Percentiles rank a stretch among this genome's conserved stretches.
Evolutionary conservation across 768 basidiomycete genomes (phyloP).

Genomic region (Russula vinacea): DNA sequence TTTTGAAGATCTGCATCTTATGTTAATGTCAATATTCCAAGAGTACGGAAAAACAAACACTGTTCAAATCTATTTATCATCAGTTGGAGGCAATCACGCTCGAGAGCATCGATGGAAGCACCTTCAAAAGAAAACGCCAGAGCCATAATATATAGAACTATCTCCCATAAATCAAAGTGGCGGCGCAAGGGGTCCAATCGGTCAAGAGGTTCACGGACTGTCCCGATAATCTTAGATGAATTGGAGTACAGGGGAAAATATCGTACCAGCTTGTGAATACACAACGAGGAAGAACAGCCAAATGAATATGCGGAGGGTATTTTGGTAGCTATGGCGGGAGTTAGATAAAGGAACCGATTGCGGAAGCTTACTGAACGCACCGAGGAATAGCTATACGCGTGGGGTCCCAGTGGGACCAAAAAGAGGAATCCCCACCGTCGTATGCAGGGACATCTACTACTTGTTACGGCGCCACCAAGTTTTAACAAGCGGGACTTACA

Average conservation of each 20-base stretch:
- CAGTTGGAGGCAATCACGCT: not conserved
- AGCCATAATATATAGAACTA: slow-evolving; percentile 72
- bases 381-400: slow-evolving; percentile 77
- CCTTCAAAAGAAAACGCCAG: slow-evolving; percentile 80
- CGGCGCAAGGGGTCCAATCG: slow-evolving; percentile 53
- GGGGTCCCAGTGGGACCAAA: slow-evolving; percentile 74
- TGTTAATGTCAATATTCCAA: slow-evolving; percentile 5
- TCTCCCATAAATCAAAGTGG: slow-evolving; percentile 77
- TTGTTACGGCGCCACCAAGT: slow-evolving; percentile 13
- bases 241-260: not conserved
- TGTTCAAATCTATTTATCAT: slow-evolving; percentile 48
- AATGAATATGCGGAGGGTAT: slow-evolving; percentile 69
- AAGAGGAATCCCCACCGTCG: slow-evolving; percentile 48
- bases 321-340: slow-evolving; percentile 63
- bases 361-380: slow-evolving; percentile 35
- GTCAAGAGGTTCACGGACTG: slow-evolving; percentile 77
- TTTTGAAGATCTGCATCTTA: slow-evolving; percentile 55
- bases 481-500: slow-evolving; percentile 45
- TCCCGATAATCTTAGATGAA: slow-evolving; percentile 13
- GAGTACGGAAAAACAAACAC: slow-evolving; percentile 39
- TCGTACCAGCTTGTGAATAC: slow-evolving; percentile 80
- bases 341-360: not conserved
- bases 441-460: slow-evolving; percentile 64
- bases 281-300: slow-evolving; percentile 77
- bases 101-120: slow-evolving; percentile 35